A percentile compares a stretch with the other conserved stretches of the same genome.
phyloP scores from a whole-genome alignment of 2,329 filamentous ascomycete species.

The Beauveria medogensis region DNA sequence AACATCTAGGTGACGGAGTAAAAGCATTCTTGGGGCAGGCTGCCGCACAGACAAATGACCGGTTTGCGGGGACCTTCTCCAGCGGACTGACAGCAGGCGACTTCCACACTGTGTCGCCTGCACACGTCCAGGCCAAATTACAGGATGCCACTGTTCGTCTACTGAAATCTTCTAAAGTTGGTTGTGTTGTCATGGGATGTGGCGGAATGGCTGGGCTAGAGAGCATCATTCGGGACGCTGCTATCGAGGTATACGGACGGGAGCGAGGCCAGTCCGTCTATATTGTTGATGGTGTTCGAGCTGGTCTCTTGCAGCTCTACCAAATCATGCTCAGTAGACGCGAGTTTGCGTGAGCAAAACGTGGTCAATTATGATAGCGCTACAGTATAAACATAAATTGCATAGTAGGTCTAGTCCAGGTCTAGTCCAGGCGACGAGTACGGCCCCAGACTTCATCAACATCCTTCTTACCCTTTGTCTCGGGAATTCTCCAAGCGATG shows the following conservation, averaged over 20 bases:
- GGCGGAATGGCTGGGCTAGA: slow-evolving; percentile 88
- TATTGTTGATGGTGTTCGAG: slow-evolving; percentile 74
- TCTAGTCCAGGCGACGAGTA: slow-evolving; percentile 43
- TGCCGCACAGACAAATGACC: slow-evolving; percentile 25
- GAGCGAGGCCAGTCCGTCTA: slow-evolving; percentile 46
- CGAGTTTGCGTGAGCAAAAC: slow-evolving; percentile 24
- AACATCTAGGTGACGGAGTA: slow-evolving; percentile 60
- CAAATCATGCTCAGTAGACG: slow-evolving; percentile 39
- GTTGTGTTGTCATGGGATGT: slow-evolving; percentile 75
- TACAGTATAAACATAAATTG: not conserved
- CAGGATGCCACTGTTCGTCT: slow-evolving; percentile 61
- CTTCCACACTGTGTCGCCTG: slow-evolving; percentile 61
- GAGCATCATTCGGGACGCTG: slow-evolving; percentile 62
- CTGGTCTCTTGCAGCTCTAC: slow-evolving; percentile 56
- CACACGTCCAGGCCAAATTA: slow-evolving; percentile 58
- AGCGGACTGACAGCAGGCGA: slow-evolving; percentile 75
- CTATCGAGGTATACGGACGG: slow-evolving; percentile 55
- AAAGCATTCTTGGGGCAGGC: slow-evolving; percentile 50
- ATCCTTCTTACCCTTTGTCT: slow-evolving; percentile 78
- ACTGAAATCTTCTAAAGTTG: slow-evolving; percentile 47
- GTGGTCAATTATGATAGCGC: not conserved
- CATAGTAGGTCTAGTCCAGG: slow-evolving; percentile 32
- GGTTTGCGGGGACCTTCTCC: slow-evolving; percentile 73
- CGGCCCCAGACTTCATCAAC: slow-evolving; percentile 89
- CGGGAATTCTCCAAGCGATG: slow-evolving; percentile 67